These are phyloP conservation scores for Saccharum hybrid DNA, from an alignment of 202 grass and related monocot genomes.

Conservation along the genomic window DNA sequence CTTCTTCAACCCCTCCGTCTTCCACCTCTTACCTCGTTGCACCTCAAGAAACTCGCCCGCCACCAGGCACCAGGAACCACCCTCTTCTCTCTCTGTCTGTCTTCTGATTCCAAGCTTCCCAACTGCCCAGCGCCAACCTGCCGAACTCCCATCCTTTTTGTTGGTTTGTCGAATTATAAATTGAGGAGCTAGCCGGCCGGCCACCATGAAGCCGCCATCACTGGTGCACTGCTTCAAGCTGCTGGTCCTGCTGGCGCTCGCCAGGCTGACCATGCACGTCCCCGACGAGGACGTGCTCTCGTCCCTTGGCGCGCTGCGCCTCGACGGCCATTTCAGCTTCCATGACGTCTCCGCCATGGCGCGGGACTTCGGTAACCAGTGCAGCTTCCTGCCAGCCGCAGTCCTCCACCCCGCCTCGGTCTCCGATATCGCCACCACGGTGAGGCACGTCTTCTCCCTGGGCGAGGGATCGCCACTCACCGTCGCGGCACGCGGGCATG, in stretches of 20 bases:
- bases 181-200: not conserved
- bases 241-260: conserved; percentile 67
- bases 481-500: conserved; percentile 80
- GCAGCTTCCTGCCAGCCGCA: conserved; percentile 57
- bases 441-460: conserved; percentile 61
- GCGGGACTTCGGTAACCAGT: conserved; percentile 81
- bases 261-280: conserved; percentile 81
- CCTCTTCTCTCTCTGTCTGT: conserved; percentile 9
- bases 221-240: conserved; percentile 67
- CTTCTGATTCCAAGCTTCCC: conserved; percentile 32
- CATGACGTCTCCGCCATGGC: conserved; percentile 56
- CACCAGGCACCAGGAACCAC: not conserved
- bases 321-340: conserved; percentile 70
- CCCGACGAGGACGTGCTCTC: conserved; percentile 57
- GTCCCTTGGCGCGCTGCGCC: conserved; percentile 49
- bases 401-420: conserved; percentile 71
- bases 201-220: conserved; percentile 49
- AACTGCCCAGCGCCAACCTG: conserved; percentile 44
- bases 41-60: not conserved
- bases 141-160: conserved; percentile 48
- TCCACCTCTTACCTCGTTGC: conserved; percentile 38
- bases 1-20: conserved; percentile 51
- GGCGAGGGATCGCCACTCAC: conserved; percentile 60
- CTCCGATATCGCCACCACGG: conserved; percentile 58
- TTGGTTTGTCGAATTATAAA: conserved; percentile 33